Base-by-base conservation (phyloP, 129 eudicot species). In the Kitagawia praeruptora region DNA sequence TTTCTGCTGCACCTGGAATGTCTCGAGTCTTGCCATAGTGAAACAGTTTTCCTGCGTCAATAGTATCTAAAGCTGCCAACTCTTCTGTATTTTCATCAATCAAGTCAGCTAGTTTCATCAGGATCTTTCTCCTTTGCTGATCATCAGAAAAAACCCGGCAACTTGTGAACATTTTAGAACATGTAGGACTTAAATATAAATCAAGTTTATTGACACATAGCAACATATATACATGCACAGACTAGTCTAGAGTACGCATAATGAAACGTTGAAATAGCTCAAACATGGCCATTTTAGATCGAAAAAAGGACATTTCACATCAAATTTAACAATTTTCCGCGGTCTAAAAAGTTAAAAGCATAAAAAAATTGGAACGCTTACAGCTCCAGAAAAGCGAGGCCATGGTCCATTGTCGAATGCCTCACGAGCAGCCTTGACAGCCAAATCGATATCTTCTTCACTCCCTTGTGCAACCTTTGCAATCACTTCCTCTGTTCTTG, bases 351-450 rank as follows among this genome's bases (percentile, higher is more conserved):
- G 38, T 18, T 31, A 11, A 19, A 31, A 37, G 28, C 40, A 49
- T 45, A 6, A 3, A 75, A 15, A 7, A 8, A 10, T 44, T 28
- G 40, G 1, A 64, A 4, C 1, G 21, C 82, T 16, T 84, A 87
- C 90, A 0, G 86, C 75, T 18, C 92, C 96, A 6, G 98, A 80
- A 83, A 94, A 53, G 21, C 98, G 97, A 80, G 98, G 97, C 98
- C 98, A 94, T 0, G 97, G 96, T 28, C 98, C 98, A 79, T 90
- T 79, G 82, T 94, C 97, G 27, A 94, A 94, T 4, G 98, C 97
- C 5, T 79, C 83, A 75, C 98, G 97, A 38, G 98, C 98, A 45
- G 93, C 98, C 79, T 82, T 86, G 78, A 92, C 98, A 2, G 98
- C 98, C 81, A 88, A 86, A 75, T 92, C 98, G 47, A 94, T 87